Evolutionary conservation across 805 yeast genomes (phyloP), one percentile per base, ranked within the genome.

Genomic region (Saccharomycopsis fermentans): DNA sequence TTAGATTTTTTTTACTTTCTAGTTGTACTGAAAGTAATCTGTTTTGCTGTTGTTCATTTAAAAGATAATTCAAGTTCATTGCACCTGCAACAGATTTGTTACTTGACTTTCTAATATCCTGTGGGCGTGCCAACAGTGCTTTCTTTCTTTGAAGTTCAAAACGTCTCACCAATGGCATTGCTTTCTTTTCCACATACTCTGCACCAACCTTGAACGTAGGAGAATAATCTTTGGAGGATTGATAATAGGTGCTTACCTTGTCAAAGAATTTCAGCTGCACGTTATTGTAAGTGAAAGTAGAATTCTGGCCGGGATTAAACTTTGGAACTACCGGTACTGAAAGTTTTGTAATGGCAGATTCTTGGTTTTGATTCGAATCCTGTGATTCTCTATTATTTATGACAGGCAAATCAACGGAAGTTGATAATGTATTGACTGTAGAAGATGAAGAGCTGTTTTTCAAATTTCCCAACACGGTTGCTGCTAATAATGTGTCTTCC

Each of bases 1-100:
- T 83, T 53, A 90, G 68, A 63, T 91, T 78, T 63, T 84, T 84
- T 60, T 88, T 81, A 27, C 91, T 85, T 66, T 89, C 96, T 58
- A 82, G 77, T 0, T 86, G 78, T 68, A 82, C 72, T 48, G 68
- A 73, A 17, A 72, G 58, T 47, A 59, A 59, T 24, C 40, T 56
- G 34, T 57, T 58, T 21, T 40, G 48, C 48, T 52, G 43, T 27
- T 40, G 48, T 19, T 40, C 21, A 40, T 40, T 40, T 8, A 40
- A 40, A 40, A 40, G 48, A 40, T 40, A 40, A 40, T 40, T 40
- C 24, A 40, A 40, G 24, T 40, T 40, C 48, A 40, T 40, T 17
- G 48, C 48, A 5, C 48, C 48, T 9, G 14, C 24, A 2, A 11
- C 24, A 40, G 12, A 19, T n/a, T 19, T 19, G 26, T 40, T 40